Evolutionary conservation across 2,329 filamentous ascomycete species (phyloP).

Genomic region (Colletotrichum neosansevieriae): DNA sequence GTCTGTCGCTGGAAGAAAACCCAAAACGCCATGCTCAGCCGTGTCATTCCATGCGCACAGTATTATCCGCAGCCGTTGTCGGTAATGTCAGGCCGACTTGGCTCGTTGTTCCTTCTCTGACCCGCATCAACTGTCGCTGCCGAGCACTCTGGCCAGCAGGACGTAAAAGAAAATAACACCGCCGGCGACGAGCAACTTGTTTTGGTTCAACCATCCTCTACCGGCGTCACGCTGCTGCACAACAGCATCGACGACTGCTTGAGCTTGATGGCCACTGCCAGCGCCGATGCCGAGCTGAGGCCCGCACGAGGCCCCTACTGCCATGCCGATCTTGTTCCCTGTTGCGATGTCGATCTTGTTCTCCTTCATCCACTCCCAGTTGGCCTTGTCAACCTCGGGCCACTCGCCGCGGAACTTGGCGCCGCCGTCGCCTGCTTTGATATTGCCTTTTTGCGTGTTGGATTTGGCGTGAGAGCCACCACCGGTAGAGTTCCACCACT

Average conservation of each 20-base stretch:
- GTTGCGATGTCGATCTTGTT: constrained; percentile 83
- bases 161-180: constrained; percentile 85
- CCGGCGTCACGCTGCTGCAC: constrained; percentile 83
- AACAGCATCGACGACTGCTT: constrained; percentile 81
- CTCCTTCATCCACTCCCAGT: constrained; percentile 91
- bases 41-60: constrained; percentile 29
- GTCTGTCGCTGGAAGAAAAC: constrained; percentile 27
- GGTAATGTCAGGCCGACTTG: neutral
- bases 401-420: constrained; percentile 91
- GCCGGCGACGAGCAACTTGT: constrained; percentile 81
- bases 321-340: constrained; percentile 71
- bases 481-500: constrained; percentile 98
- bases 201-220: constrained; percentile 82
- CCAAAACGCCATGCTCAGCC: constrained; percentile 41
- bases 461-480: constrained; percentile 77
- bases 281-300: constrained; percentile 69
- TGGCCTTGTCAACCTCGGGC: constrained; percentile 89
- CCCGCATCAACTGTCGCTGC: constrained; percentile 51
- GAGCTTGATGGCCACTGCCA: constrained; percentile 72
- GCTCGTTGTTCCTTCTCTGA: neutral
- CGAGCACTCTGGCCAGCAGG: constrained; percentile 80
- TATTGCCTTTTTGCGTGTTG: constrained; percentile 76
- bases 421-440: constrained; percentile 93
- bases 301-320: constrained; percentile 57
- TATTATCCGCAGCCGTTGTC: constrained; percentile 16